Base-by-base conservation (phyloP, 345 rosid genomes). In the Aquilaria yunnanensis region DNA sequence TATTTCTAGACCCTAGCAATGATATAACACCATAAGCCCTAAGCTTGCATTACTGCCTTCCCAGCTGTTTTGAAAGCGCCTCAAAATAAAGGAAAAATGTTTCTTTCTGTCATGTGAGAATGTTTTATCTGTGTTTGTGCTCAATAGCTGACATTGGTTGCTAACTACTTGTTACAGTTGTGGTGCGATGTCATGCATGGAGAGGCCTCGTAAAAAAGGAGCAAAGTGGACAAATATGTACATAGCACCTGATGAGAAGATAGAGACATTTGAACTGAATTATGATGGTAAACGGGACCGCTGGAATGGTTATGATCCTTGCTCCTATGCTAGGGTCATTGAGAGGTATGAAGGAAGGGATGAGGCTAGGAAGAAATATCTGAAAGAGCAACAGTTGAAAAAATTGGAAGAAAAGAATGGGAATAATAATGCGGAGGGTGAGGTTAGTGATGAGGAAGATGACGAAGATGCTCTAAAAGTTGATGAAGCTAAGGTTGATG, bases 401-500 rank as follows among this genome's bases (percentile, higher is more conserved):
- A 88, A 93, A 61, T 70, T 90, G 66, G 97, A 88, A 52, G 88
- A 90, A 78, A 90, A 86, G 73, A 90, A 88, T 57, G 73, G 67
- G 54, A 83, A 81, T 57, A 75, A 72, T 47, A 59, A 69, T 64
- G 83, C 54, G 16, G 80, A 77, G 59, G 81, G 41, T 32, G 85
- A 62, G 47, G 74, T 67, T 12, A 83, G 83, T 64, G 87, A 87
- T 37, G 96, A 77, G 43, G 98, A 87, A 5, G 86, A 89, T 13
- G 92, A 86, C 16, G 92, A 85, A 12, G 86, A 92, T 52, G 93
- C 76, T 72, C 61, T 90, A 56, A 86, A 79, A 67, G 81, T 90
- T 1, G 98, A 93, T 83, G 97, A 90, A 80, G 97, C 97, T 12
- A 93, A 84, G 74, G 87, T 86, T 10, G 90, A 84, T 57, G 97